phyloP scores from a whole-genome alignment of 2,329 filamentous ascomycete genomes.

The Fusarium sp. region DNA sequence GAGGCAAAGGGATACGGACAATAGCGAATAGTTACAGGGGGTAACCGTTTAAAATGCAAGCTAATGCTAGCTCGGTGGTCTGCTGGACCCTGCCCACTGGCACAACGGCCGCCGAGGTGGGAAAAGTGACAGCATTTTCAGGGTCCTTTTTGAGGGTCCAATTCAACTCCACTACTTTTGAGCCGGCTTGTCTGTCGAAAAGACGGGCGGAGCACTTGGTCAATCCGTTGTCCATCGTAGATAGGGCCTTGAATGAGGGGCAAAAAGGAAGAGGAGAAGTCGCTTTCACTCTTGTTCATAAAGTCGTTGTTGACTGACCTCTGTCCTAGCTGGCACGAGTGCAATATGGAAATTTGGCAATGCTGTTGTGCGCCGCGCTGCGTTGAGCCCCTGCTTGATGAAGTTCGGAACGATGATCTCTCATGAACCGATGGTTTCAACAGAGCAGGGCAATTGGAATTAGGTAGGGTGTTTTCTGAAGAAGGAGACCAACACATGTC shows the following conservation, averaged over 20 bases:
- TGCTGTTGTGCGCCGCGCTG: neutral
- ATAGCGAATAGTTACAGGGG: neutral
- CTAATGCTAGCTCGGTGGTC: neutral
- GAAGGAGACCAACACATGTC: neutral
- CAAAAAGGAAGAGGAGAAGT: conserved; percentile 4
- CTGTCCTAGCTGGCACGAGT: neutral
- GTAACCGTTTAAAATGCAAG: conserved; percentile 5
- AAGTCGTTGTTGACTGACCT: neutral
- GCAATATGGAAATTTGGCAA: neutral
- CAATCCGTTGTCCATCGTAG: neutral
- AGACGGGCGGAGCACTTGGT: conserved; percentile 8
- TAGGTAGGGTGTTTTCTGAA: neutral
- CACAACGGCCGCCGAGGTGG: conserved; percentile 8
- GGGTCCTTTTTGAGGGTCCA: conserved; percentile 33
- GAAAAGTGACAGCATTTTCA: conserved; percentile 32
- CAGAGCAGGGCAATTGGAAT: neutral
- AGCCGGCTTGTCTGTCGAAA: neutral
- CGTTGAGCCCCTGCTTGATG: neutral
- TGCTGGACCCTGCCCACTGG: conserved; percentile 6
- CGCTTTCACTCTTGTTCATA: neutral
- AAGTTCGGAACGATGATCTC: conserved; percentile 17
- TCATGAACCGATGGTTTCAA: neutral
- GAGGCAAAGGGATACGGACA: neutral
- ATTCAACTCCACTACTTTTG: conserved; percentile 10
- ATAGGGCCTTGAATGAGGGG: conserved; percentile 2